These are phyloP conservation scores for Wallacemonas collosoma DNA, from an alignment of 208 protist genomes.

Conservation along the genomic window DNA sequence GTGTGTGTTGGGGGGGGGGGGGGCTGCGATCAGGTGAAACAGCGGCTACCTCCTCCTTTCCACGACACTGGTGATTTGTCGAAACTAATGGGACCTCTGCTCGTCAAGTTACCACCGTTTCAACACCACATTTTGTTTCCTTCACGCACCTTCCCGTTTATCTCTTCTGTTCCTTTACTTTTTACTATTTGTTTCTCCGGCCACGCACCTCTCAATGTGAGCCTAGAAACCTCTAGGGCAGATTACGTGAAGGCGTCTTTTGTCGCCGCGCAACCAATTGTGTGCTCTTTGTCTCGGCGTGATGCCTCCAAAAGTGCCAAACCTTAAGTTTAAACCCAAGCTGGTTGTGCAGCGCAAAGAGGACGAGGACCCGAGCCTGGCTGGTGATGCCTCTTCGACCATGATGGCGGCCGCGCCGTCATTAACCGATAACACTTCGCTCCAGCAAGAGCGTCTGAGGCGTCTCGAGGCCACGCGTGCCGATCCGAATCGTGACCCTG, in stretches of 20 bases:
- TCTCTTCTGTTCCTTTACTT: too few relatives aligned
- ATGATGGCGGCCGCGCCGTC: slow-evolving; percentile 4
- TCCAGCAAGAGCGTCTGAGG: slow-evolving; percentile 64
- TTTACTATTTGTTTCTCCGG: too few relatives aligned
- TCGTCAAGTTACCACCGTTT: too few relatives aligned
- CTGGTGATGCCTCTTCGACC: neutral
- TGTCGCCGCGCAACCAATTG: neutral
- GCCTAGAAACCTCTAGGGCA: too few relatives aligned
- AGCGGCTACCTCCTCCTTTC: too few relatives aligned
- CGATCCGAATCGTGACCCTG: neutral
- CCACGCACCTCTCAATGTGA: too few relatives aligned
- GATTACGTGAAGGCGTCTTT: neutral
- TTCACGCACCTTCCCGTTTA: too few relatives aligned
- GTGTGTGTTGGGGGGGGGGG: too few relatives aligned
- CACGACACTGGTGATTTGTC: too few relatives aligned
- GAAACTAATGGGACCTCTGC: too few relatives aligned
- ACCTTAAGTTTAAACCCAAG: slow-evolving; percentile 72
- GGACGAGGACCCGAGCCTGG: slow-evolving; percentile 14
- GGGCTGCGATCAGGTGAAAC: too few relatives aligned
- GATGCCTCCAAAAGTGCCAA: slow-evolving; percentile 75
- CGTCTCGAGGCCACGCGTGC: slow-evolving; percentile 41
- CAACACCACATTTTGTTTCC: too few relatives aligned
- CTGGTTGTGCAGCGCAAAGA: slow-evolving; percentile 40
- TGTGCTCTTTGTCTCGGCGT: neutral
- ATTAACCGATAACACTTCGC: slow-evolving; percentile 40